These are phyloP conservation scores for Nicotiana attenuata DNA, from an alignment of 257 asterid genomes.

Conservation along the genomic window DNA sequence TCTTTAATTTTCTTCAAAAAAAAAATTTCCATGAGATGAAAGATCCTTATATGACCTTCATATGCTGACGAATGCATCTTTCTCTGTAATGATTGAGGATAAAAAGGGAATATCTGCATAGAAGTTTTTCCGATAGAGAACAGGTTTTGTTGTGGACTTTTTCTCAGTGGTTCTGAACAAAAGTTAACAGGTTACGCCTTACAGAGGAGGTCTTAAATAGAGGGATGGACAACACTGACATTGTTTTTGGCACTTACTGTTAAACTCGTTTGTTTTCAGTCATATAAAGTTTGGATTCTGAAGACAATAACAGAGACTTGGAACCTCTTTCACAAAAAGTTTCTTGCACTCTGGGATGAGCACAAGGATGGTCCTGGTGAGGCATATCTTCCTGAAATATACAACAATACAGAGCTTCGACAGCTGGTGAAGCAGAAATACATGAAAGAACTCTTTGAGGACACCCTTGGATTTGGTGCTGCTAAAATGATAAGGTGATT, in stretches of 20 bases:
- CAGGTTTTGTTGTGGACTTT: background rate
- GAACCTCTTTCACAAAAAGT: slow-evolving; percentile 73
- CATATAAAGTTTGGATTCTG: slow-evolving; percentile 75
- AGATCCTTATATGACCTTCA: background rate
- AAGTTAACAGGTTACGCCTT: background rate
- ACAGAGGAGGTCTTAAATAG: background rate
- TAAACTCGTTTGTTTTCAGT: slow-evolving; percentile 31
- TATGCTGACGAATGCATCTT: background rate
- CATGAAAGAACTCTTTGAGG: slow-evolving; percentile 75
- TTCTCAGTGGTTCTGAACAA: background rate
- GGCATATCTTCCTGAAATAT: slow-evolving; percentile 85
- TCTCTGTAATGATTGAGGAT: background rate
- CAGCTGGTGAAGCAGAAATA: slow-evolving; percentile 51
- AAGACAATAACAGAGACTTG: slow-evolving; percentile 79
- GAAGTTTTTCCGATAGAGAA: background rate
- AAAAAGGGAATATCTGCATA: background rate
- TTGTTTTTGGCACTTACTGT: background rate
- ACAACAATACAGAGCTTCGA: slow-evolving; percentile 60
- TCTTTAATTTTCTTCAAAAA: background rate
- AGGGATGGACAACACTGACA: background rate
- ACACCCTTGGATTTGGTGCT: slow-evolving; percentile 88
- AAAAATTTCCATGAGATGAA: background rate
- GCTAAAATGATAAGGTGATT: slow-evolving; percentile 93
- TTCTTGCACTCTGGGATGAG: slow-evolving; percentile 82
- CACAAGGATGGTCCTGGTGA: slow-evolving; percentile 91